Evolutionary conservation across 257 asterid genomes (phyloP), one percentile per base, ranked within the genome.

Genomic region (Solanum gracilifrons): DNA sequence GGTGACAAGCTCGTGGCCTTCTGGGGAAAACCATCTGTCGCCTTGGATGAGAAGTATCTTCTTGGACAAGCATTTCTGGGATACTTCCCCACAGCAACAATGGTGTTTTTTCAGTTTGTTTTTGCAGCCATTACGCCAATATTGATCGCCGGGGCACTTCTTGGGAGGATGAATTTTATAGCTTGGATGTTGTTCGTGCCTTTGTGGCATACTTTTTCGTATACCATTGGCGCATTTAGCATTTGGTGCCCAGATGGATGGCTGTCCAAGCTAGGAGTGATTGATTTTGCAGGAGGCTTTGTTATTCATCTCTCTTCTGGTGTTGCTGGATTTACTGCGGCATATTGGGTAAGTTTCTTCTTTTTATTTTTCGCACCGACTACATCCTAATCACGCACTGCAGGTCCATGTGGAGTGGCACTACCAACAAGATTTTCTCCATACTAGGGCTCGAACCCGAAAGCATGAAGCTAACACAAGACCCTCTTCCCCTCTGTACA

Each of bases 111-210:
- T 46, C 95, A 92, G 84, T 92, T 92, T 46, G 93, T 90, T 21
- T 93, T 92, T 15, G 96, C 95, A 6, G 94, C 91, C 4, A 92
- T 93, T 1, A 92, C 95, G 5, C 90, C 93, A 13, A 88, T 92
- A 0, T 60, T 93, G 89, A 88, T 93, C 4, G 92, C 90, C 0
- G 96, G 96, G 2, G 96, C 96, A 7, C 86, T 93, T 88, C 84
- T 93, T 62, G 95, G 96, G 86, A 87, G 96, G 75, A 92, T 92
- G 96, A 90, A 87, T 20, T 92, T 94, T 41, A 37, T 33, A 60
- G 95, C 95, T 36, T 92, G 95, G 96, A 90, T 94, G 93, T 27
- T 87, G 85, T 92, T 94, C 82, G 95, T 94, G 64, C 96, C 95
- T 60, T 87, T 92, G 31, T 94, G 95, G 96, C 95, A 91, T 27